Base-by-base conservation (phyloP, 208 protist species). In the Leptomonas seymouri region DNA sequence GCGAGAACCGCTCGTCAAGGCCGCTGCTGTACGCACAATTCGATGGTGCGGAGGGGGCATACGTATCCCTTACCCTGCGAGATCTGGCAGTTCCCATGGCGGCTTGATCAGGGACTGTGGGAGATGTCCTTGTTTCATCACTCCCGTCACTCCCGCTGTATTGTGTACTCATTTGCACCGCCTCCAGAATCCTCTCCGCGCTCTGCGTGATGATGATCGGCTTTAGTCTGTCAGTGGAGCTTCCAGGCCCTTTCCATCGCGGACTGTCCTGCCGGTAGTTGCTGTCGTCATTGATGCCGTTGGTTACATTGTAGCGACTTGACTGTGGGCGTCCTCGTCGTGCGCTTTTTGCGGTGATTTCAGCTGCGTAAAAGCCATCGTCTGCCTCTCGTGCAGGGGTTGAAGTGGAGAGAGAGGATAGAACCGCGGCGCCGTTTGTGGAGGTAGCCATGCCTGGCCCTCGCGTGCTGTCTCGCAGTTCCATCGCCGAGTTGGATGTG, bases 131-230 rank as follows among this genome's bases (percentile, higher is more conserved):
- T n/a, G 8, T 20, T 14, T 58, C 31, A 5, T 30, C 21, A 14
- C 21, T 53, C 15, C 45, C 16, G 23, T 34, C 44, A 36, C 16
- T 41, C 7, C 25, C 44, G 46, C 4, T 65, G 56, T 48, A 16
- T 7, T 20, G n/a, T 0, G 60, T 45, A 46, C 31, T 50, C 21
- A 30, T 28, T 14, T 44, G 58, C 36, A 60, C 50, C 57, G 67
- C 67, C 3, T 44, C 67, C 20, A 59, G 27, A 14, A 66, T 23
- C 21, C 49, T 30, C 41, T 60, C 67, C 30, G 53, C 39, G 41
- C 67, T 66, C 18, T 46, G 58, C 15, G 67, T 65, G 50, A 65
- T 50, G 48, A 28, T 59, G 42, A 66, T 41, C n/a, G 53, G 49
- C 49, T 45, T 12, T 16, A 44, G 12, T 6, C 11, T 9, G 9